A percentile compares a stretch with the other conserved stretches of the same genome.
Evolutionary conservation across 1,284 basidiomycete species (phyloP).

Genomic region (Pseudozyma sp.): DNA sequence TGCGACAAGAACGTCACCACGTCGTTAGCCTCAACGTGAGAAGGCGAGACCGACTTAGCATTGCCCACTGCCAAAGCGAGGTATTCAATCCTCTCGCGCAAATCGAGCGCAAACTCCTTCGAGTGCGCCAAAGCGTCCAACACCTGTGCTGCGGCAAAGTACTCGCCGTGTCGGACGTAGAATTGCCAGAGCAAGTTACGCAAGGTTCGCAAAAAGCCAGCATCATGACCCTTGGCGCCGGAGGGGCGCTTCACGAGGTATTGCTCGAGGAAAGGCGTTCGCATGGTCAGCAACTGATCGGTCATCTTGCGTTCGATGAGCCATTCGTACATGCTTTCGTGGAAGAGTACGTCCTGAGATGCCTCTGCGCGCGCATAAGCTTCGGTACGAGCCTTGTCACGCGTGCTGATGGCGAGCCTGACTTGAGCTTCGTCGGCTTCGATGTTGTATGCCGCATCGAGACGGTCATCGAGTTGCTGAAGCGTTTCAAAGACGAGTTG

Average conservation of each 20-base stretch:
- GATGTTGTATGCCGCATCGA: conserved; percentile 50
- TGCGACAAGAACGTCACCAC: conserved; percentile 92
- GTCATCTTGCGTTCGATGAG: conserved; percentile 81
- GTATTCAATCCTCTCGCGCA: conserved; percentile 65
- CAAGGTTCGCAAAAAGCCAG: conserved; percentile 69
- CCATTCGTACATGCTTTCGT: conserved; percentile 95
- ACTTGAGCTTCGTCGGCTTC: conserved; percentile 54
- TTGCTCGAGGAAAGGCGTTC: conserved; percentile 84
- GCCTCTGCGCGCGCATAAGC: conserved; percentile 75
- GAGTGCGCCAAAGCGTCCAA: conserved; percentile 87
- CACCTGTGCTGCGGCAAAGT: conserved; percentile 89
- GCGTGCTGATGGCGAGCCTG: conserved; percentile 43
- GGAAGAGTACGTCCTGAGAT: conserved; percentile 90
- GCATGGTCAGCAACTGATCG: conserved; percentile 79
- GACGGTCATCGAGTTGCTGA: conserved; percentile 78
- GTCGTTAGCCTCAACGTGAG: conserved; percentile 76
- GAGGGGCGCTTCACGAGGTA: conserved; percentile 86
- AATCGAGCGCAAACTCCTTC: conserved; percentile 74
- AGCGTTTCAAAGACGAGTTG: conserved; percentile 76
- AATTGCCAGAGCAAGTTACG: conserved; percentile 95
- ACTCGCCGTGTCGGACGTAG: conserved; percentile 76
- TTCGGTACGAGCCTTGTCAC: conserved; percentile 62
- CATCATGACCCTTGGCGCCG: conserved; percentile 67
- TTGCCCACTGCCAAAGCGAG: conserved; percentile 84
- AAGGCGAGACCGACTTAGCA: conserved; percentile 75